phyloP scores from a whole-genome alignment of 495 filamentous ascomycete species.

The Hyaloscypha variabilis region DNA sequence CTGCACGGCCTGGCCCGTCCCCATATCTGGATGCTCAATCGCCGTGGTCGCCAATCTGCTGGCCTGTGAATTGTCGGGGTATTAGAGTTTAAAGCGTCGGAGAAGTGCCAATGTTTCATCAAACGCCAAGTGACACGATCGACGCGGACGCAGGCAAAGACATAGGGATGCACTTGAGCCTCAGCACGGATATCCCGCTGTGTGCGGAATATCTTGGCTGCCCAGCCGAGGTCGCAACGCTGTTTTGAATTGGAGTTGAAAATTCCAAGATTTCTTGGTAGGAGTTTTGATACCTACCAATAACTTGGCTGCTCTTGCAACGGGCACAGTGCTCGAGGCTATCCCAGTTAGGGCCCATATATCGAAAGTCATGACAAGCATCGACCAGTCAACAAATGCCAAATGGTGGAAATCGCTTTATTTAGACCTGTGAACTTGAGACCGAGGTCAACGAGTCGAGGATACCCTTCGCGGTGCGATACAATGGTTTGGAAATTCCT shows the following conservation, averaged over 20 bases:
- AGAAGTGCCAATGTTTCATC: slow-evolving; percentile 29
- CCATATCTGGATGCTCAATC: slow-evolving; percentile 6
- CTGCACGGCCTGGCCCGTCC: slow-evolving; percentile 22
- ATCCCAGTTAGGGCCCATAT: background rate
- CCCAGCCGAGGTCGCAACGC: slow-evolving; percentile 21
- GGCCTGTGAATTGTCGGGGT: background rate
- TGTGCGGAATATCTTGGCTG: slow-evolving; percentile 23
- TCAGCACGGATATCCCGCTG: slow-evolving; percentile 22
- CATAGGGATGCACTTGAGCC: slow-evolving; percentile 15
- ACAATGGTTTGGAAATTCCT: slow-evolving; percentile 2
- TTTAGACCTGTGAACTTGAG: background rate
- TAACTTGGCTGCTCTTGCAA: slow-evolving; percentile 4
- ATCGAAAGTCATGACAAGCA: background rate
- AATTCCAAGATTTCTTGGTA: slow-evolving; percentile 17
- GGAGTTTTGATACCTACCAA: slow-evolving; percentile 23
- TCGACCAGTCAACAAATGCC: background rate
- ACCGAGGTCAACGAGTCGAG: background rate
- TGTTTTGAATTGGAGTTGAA: slow-evolving; percentile 16
- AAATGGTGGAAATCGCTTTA: background rate
- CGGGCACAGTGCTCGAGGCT: background rate
- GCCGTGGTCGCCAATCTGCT: background rate
- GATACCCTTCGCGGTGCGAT: background rate
- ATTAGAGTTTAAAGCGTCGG: slow-evolving; percentile 12
- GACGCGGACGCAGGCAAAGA: slow-evolving; percentile 9
- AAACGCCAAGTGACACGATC: slow-evolving; percentile 27